Conservation (phyloP, 768 basidiomycete species). For the Suillus subaureus region DNA sequence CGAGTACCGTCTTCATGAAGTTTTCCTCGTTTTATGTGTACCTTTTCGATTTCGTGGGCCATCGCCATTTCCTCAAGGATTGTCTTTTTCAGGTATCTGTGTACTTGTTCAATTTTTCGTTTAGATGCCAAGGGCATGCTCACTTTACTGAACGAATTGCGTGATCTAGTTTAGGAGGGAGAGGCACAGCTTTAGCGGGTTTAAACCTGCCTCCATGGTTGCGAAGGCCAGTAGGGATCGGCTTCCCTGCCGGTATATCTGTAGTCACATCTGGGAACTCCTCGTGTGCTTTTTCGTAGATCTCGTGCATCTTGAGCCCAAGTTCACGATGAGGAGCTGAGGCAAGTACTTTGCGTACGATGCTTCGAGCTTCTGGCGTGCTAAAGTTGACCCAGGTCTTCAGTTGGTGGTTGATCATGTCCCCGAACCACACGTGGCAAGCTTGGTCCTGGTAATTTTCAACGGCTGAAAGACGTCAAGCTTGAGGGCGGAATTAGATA, state of each 20-base stretch:
- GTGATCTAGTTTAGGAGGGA: slow-evolving; percentile 18
- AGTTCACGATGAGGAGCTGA: slow-evolving; percentile 8
- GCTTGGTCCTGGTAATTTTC: background rate
- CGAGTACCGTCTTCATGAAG: slow-evolving; percentile 12
- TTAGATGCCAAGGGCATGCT: background rate
- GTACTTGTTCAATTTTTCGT: background rate
- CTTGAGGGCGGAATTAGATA: too few species aligned
- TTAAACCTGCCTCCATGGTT: slow-evolving; percentile 1
- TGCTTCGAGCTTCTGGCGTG: slow-evolving; percentile 11
- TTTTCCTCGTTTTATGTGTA: slow-evolving; percentile 15
- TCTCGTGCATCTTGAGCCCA: slow-evolving; percentile 20
- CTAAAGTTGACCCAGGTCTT: slow-evolving; percentile 11
- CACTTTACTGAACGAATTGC: slow-evolving; percentile 22
- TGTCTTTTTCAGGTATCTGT: slow-evolving; percentile 27
- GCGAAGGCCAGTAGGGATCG: background rate
- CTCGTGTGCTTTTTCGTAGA: slow-evolving; percentile 14
- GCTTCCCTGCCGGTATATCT: slow-evolving; percentile 1
- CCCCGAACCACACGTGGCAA: background rate
- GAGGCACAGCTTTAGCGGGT: slow-evolving; percentile 2
- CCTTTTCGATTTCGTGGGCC: slow-evolving; percentile 20
- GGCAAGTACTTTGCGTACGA: slow-evolving; percentile 13
- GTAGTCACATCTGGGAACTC: slow-evolving; percentile 13
- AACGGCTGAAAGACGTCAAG: background rate
- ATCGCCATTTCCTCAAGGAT: slow-evolving; percentile 24
- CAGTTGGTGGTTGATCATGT: slow-evolving; percentile 3